Percentiles rank a stretch among this genome's conserved stretches.
Conservation (phyloP, 805 yeast species). For the Spathaspora boniae region DNA sequence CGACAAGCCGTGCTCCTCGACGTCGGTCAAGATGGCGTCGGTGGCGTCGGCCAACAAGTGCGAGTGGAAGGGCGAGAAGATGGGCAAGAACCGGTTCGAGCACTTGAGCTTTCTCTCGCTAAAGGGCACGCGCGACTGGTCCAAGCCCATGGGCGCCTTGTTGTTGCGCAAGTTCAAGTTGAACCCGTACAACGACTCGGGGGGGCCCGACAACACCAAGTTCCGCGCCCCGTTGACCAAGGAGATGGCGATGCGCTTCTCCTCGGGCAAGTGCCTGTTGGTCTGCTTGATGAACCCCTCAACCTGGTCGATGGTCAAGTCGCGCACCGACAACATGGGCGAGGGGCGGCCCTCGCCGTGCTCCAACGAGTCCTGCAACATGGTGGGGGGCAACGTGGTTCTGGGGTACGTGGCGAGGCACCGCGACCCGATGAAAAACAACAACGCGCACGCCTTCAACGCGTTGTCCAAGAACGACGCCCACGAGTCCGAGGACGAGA, state of each 20-base stretch:
- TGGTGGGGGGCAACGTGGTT: constrained; percentile 90
- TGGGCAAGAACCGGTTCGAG: constrained; percentile 91
- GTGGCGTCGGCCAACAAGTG: constrained; percentile 75
- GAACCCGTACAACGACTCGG: constrained; percentile 94
- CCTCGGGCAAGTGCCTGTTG: constrained; percentile 88
- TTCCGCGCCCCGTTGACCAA: constrained; percentile 94
- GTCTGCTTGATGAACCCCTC: constrained; percentile 78
- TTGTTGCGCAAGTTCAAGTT: constrained; percentile 88
- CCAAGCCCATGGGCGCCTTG: constrained; percentile 91
- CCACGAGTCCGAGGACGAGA: constrained; percentile 82
- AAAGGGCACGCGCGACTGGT: constrained; percentile 91
- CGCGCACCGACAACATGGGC: constrained; percentile 95
- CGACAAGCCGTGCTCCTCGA: constrained; percentile 51
- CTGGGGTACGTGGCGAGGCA: constrained; percentile 88
- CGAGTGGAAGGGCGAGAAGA: constrained; percentile 96
- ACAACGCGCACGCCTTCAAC: constrained; percentile 73
- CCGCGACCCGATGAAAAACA: constrained; percentile 92
- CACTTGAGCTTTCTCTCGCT: constrained; percentile 92
- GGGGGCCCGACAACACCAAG: constrained; percentile 95
- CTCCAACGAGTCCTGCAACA: constrained; percentile 86
- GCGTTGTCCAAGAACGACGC: constrained; percentile 70
- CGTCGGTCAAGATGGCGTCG: constrained; percentile 61
- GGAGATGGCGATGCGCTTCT: constrained; percentile 86
- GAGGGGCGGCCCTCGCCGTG: constrained; percentile 96
- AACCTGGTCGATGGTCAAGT: constrained; percentile 76